phyloP scores from a whole-genome alignment of 768 basidiomycete genomes.

The Suillus decipiens region DNA sequence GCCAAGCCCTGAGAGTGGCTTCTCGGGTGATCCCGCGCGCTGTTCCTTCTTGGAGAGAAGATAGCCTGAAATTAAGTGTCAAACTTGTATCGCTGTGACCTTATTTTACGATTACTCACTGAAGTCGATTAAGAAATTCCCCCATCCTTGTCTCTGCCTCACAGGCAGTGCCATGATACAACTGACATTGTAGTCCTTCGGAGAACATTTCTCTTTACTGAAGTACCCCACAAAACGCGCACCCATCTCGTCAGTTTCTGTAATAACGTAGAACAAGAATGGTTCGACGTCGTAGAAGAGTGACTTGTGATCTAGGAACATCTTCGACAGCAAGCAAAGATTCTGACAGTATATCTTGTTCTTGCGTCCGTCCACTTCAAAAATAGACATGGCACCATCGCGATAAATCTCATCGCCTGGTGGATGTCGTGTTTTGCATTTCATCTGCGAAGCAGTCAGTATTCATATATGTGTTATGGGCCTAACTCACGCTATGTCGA shows the following conservation, averaged over 20 bases:
- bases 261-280: constrained; percentile 98
- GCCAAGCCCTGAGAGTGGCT: constrained; percentile 91
- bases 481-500: constrained; percentile 73
- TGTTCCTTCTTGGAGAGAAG: constrained; percentile 94
- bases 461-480: constrained; percentile 15
- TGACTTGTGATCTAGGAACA: constrained; percentile 99
- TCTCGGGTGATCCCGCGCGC: constrained; percentile 89
- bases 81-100: no score
- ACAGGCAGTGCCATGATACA: constrained; percentile 99
- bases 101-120: constrained; percentile 49
- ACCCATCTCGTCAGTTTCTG: constrained; percentile 86
- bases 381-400: constrained; percentile 85
- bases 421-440: constrained; percentile 93
- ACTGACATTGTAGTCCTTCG: constrained; percentile 95
- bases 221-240: constrained; percentile 98
- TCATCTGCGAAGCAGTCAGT: constrained; percentile 57
- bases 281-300: constrained; percentile 99
- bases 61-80: constrained; percentile 64
- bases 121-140: constrained; percentile 95
- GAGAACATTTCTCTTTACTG: constrained; percentile 96
- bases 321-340: constrained; percentile 94
- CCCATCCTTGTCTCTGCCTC: constrained; percentile 94
- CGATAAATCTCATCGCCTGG: constrained; percentile 99
- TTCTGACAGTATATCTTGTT: constrained; percentile 99
- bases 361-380: constrained; percentile 97